Percentiles rank a stretch among this genome's conserved stretches.
Conservation (phyloP, 2,329 filamentous ascomycete species). For the Ceratocystis alfenasii region DNA sequence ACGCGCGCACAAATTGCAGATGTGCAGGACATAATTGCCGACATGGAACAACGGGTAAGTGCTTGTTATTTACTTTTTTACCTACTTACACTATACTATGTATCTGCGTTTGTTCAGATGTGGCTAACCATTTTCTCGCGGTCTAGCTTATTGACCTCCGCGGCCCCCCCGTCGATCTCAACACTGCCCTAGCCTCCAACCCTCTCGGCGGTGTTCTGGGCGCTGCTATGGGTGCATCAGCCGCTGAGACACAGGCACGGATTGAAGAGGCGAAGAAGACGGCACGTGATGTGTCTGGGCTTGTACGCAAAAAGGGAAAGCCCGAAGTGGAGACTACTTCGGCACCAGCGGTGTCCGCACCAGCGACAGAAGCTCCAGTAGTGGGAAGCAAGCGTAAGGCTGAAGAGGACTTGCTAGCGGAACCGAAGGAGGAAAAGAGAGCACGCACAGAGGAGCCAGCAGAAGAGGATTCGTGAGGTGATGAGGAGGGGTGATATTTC, state of each 20-base stretch:
- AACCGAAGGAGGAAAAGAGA: slow-evolving; percentile 29
- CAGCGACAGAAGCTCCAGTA: slow-evolving; percentile 17
- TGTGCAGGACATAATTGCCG: slow-evolving; percentile 63
- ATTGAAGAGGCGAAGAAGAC: slow-evolving; percentile 61
- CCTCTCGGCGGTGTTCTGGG: slow-evolving; percentile 48
- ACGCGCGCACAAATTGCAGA: slow-evolving; percentile 53
- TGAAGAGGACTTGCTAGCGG: slow-evolving; percentile 30
- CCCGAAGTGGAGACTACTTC: slow-evolving; percentile 21
- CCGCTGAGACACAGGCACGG: slow-evolving; percentile 48
- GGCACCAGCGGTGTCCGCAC: slow-evolving; percentile 22
- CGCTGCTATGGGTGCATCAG: slow-evolving; percentile 46
- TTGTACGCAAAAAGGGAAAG: slow-evolving; percentile 54
- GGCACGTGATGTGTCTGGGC: slow-evolving; percentile 60
- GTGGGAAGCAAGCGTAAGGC: slow-evolving; percentile 42
- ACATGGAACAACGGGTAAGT: slow-evolving; percentile 64
- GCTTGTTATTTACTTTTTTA: neutral
- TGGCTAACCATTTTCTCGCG: too few relatives aligned
- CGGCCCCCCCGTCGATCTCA: slow-evolving; percentile 48
- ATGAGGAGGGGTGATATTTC: neutral
- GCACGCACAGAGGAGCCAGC: slow-evolving; percentile 26
- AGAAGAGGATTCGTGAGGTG: slow-evolving; percentile 9
- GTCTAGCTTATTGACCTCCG: slow-evolving; percentile 54
- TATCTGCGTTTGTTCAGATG: neutral
- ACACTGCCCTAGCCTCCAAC: slow-evolving; percentile 42
- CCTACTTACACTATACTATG: neutral